These are phyloP conservation scores for Lichenothelia convexa DNA, from an alignment of 495 filamentous ascomycete species.

Conservation along the genomic window DNA sequence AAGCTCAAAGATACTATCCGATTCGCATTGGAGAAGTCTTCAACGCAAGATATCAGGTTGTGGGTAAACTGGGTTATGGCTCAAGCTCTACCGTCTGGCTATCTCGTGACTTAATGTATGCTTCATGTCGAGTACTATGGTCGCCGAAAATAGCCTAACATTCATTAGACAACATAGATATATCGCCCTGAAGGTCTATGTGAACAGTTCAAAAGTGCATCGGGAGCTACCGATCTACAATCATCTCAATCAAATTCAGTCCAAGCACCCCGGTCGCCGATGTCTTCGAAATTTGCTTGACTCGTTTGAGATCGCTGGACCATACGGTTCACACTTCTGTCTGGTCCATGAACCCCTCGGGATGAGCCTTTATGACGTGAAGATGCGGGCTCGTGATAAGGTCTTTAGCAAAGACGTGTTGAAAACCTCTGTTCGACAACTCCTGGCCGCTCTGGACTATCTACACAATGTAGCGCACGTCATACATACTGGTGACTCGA, in stretches of 20 bases:
- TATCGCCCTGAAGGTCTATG: too few relatives aligned
- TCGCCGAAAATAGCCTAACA: too few relatives aligned
- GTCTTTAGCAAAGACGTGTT: too few relatives aligned
- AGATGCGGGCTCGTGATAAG: too few relatives aligned
- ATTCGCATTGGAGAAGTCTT: conserved; percentile 28
- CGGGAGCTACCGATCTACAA: too few relatives aligned
- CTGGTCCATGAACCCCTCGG: conserved; percentile 27
- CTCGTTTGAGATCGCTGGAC: conserved; percentile 18
- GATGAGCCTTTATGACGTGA: conserved; percentile 23
- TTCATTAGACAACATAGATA: too few relatives aligned
- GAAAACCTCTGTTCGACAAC: conserved; percentile 19
- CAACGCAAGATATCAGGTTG: conserved; percentile 23
- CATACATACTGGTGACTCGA: conserved; percentile 22
- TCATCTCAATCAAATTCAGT: too few relatives aligned
- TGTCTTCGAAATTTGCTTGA: conserved; percentile 20
- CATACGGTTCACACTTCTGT: conserved; percentile 24
- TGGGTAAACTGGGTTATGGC: conserved; percentile 31
- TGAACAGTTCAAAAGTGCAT: too few relatives aligned
- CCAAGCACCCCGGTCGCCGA: conserved; percentile 19
- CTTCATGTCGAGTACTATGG: too few relatives aligned
- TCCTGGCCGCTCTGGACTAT: conserved; percentile 29
- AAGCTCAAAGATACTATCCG: conserved; percentile 17
- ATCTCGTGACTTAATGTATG: conserved; percentile 4
- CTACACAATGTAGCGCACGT: conserved; percentile 23
- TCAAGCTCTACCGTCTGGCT: conserved; percentile 26